Evolutionary conservation across 345 rosid species (phyloP).

Genomic region (Clausena lansium): DNA sequence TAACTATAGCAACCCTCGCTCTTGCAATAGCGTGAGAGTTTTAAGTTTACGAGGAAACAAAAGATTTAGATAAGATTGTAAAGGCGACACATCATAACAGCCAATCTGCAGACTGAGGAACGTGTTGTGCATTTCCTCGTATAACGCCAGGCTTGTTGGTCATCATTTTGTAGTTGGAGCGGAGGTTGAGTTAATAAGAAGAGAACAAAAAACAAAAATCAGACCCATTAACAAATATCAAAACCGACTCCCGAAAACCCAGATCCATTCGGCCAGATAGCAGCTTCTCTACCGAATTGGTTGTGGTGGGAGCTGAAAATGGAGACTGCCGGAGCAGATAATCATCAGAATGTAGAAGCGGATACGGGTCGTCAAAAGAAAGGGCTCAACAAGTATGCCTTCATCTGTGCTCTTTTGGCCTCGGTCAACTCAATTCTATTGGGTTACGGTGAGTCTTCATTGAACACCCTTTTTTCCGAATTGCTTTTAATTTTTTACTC

Average conservation of each 20-base stretch:
- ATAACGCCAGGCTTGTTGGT: neutral
- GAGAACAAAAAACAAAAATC: too few relatives aligned
- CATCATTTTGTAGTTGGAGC: neutral
- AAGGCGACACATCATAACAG: neutral
- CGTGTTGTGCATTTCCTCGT: neutral
- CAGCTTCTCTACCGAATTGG: neutral
- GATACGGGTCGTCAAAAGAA: neutral
- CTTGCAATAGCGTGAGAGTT: neutral
- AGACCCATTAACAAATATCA: neutral
- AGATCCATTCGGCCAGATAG: neutral
- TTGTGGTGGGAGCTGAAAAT: neutral
- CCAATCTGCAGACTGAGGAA: neutral
- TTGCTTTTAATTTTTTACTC: neutral
- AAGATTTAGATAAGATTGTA: neutral
- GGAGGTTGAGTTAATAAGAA: too few relatives aligned
- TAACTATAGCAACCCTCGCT: neutral
- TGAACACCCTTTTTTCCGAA: neutral
- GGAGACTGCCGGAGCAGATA: neutral
- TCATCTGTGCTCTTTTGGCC: slow-evolving; percentile 40
- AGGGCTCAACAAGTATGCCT: slow-evolving; percentile 37
- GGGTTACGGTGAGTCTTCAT: slow-evolving; percentile 39
- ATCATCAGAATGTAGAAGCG: neutral
- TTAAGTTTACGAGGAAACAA: neutral
- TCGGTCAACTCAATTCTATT: slow-evolving; percentile 45
- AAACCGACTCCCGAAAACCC: neutral